Percentiles rank a stretch among this genome's conserved stretches.
Evolutionary conservation across 2,329 filamentous ascomycete species (phyloP).

Genomic region (Fusarium liriodendri): DNA sequence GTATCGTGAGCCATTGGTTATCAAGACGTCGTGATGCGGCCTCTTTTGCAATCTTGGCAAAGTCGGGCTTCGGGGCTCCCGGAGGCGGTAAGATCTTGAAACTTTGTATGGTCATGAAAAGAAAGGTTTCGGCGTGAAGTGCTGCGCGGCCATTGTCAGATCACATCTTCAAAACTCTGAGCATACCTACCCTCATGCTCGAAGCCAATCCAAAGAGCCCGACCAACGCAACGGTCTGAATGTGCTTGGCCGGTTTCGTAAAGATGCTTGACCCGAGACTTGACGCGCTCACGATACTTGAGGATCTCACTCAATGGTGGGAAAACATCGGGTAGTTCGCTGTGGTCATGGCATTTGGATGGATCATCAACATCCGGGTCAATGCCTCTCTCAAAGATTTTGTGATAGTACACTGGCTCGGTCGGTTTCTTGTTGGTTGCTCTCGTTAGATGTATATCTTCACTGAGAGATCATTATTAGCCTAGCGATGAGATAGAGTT

Average conservation of each 20-base stretch:
- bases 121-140: constrained; percentile 27
- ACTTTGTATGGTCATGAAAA: constrained; percentile 32
- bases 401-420: not conserved
- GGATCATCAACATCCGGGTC: constrained; percentile 25
- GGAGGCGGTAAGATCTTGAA: not conserved
- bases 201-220: constrained; percentile 31
- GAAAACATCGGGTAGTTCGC: constrained; percentile 24
- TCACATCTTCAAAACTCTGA: too few species aligned
- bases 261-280: constrained; percentile 2
- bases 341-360: constrained; percentile 25
- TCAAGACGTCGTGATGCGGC: constrained; percentile 2
- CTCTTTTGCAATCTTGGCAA: constrained; percentile 17
- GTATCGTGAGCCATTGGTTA: constrained; percentile 11
- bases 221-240: constrained; percentile 6
- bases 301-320: constrained; percentile 17
- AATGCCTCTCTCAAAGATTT: constrained; percentile 7
- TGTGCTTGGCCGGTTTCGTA: not conserved
- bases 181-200: constrained; percentile 19
- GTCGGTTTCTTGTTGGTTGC: not conserved
- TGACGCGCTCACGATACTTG: constrained; percentile 17
- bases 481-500: not conserved
- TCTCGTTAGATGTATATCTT: constrained; percentile 24
- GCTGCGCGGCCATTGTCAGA: not conserved
- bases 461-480: not conserved
- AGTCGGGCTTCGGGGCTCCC: not conserved